Evolutionary conservation across 768 basidiomycete species (phyloP), one percentile per base, ranked within the genome.

Genomic region (Stropharia rugosoannulata): DNA sequence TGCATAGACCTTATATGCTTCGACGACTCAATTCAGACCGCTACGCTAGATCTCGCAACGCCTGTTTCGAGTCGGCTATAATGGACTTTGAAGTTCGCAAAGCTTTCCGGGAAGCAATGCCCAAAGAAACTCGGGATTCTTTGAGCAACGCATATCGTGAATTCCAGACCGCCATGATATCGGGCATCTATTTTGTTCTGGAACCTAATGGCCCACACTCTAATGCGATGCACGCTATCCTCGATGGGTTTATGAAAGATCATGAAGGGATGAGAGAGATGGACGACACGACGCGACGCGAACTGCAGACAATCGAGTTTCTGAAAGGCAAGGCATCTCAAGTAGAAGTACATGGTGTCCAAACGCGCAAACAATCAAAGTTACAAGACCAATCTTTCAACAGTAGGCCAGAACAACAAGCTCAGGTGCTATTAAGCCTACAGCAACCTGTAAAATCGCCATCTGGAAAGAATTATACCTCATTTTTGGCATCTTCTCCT

Each of bases 21-120:
- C 84, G 93, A 49, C 83, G 84, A 45, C 78, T 94, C 45, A 80
- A 82, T 65, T 87, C 87, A 39, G 90, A 92, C 64, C 87, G 90
- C 16, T 95, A 91, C 71, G 74, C 82, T 39, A 85, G 87, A 29
- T 96, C 95, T 8, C 77, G 94, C 38, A 77, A 75, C 52, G 95
- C 93, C 12, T 97, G 93, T 68, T 95, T 96, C 64, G 92, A 96
- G 58, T 92, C 91, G 11, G 92, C 94, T 4, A 83, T 92, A 62
- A 87, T 85, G 65, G 94, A 96, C 68, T 95, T 90, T 66, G 79
- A 86, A 61, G 84, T 94, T 57, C 84, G 91, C 48, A 80, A 83
- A 56, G 80, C 78, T 3, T 92, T 91, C 66, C 76, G 85, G 56
- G 78, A 84, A 55, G 71, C 75, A 22, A 77, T 84, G 55, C 77